Conservation (phyloP, 176 grass and related monocot species). For the Thinopyrum elongatum region DNA sequence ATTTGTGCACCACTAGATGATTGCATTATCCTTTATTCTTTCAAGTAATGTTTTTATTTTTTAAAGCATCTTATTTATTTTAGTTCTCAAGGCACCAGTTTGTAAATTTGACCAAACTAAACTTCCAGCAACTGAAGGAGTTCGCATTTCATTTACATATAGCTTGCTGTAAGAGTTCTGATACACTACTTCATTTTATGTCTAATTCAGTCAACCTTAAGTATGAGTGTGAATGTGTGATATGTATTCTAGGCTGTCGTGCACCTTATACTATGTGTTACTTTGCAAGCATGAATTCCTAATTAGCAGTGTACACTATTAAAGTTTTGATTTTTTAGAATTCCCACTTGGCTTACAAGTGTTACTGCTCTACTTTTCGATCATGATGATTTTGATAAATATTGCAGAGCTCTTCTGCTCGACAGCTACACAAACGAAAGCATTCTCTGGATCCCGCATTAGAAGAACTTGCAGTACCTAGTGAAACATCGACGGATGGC, state of each 20-base stretch:
- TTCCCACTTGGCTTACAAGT: constrained; percentile 9
- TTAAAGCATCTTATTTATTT: not conserved
- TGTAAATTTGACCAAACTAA: constrained; percentile 16
- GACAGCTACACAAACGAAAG: constrained; percentile 47
- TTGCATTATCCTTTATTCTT: not conserved
- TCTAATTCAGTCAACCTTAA: not conserved
- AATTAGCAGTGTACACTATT: not conserved
- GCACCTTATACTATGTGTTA: not conserved
- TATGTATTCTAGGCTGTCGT: not conserved
- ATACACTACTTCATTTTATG: not conserved
- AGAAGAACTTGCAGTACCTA: constrained; percentile 43
- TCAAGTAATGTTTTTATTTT: too few relatives aligned
- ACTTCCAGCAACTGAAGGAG: not conserved
- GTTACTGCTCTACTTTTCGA: constrained; percentile 20
- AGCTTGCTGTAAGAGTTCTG: constrained; percentile 5
- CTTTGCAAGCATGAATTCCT: not conserved
- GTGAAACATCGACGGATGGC: constrained; percentile 31
- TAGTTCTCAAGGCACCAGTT: not conserved
- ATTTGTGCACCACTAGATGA: constrained; percentile 20
- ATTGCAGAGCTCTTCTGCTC: constrained; percentile 43
- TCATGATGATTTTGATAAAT: constrained; percentile 16
- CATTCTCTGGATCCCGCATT: constrained; percentile 42
- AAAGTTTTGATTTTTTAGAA: not conserved
- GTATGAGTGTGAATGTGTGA: not conserved
- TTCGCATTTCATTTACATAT: constrained; percentile 15